Conservation (phyloP, 495 filamentous ascomycete species). For the Penicillium malachiteum region DNA sequence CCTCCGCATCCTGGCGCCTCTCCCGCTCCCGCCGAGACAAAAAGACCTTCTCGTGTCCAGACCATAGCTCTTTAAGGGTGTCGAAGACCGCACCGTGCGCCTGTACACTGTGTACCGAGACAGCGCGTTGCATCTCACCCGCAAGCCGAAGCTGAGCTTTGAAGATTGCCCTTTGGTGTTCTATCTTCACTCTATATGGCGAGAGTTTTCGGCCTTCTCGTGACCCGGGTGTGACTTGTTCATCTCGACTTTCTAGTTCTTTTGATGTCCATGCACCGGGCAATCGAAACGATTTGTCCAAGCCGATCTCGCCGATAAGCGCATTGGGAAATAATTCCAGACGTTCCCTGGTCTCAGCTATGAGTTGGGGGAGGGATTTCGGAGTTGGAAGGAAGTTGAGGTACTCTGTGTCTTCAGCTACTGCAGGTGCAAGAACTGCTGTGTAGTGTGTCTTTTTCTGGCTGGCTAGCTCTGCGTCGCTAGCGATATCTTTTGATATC, state of each 20-base stretch:
- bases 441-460: conserved; percentile 66
- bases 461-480: not conserved
- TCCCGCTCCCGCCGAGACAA: conserved; percentile 62
- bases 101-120: conserved; percentile 88
- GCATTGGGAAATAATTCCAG: conserved; percentile 64
- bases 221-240: conserved; percentile 71
- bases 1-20: conserved; percentile 34
- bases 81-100: conserved; percentile 83
- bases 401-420: conserved; percentile 56
- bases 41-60: conserved; percentile 72
- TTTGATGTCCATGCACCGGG: conserved; percentile 61
- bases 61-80: conserved; percentile 72
- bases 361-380: conserved; percentile 61
- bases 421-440: conserved; percentile 58
- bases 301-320: conserved; percentile 83
- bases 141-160: conserved; percentile 83
- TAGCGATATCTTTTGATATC: conserved; percentile 6
- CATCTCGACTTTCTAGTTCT: conserved; percentile 52
- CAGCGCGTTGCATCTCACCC: conserved; percentile 74
- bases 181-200: conserved; percentile 69
- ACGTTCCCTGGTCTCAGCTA: conserved; percentile 62
- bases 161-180: conserved; percentile 75
- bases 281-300: conserved; percentile 84
- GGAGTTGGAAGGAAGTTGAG: conserved; percentile 69
- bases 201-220: conserved; percentile 75